These are phyloP conservation scores for Penicilliopsis zonata DNA, from an alignment of 495 filamentous ascomycete species.

Conservation along the genomic window DNA sequence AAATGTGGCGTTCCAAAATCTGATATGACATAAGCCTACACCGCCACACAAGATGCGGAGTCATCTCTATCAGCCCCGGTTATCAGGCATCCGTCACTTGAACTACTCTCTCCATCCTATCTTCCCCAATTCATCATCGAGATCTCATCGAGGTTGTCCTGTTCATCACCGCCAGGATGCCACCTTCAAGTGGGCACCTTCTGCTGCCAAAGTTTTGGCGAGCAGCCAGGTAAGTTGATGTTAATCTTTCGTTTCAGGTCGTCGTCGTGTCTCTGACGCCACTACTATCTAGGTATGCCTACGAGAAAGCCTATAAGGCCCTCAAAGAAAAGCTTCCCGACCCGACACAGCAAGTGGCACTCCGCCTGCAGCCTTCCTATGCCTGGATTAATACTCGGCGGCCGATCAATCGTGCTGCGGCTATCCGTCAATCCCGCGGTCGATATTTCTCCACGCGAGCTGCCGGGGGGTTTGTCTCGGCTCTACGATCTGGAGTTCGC, in stretches of 20 bases:
- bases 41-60: conserved; percentile 13
- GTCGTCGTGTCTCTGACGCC: conserved; percentile 8
- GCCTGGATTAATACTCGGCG: conserved; percentile 46
- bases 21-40: conserved; percentile 1
- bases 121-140: conserved; percentile 7
- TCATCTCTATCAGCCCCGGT: conserved; percentile 7
- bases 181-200: conserved; percentile 53
- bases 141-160: conserved; percentile 1
- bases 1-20: background rate
- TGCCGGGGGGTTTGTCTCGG: conserved; percentile 49
- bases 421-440: conserved; percentile 59
- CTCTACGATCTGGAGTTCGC: conserved; percentile 36
- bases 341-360: conserved; percentile 26
- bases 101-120: conserved; percentile 2
- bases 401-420: conserved; percentile 59
- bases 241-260: background rate
- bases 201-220: conserved; percentile 60
- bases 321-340: conserved; percentile 50
- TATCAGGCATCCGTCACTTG: conserved; percentile 16
- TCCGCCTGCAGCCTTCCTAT: conserved; percentile 39
- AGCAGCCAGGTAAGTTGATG: conserved; percentile 40
- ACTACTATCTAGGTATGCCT: conserved; percentile 39
- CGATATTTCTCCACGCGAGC: conserved; percentile 64
- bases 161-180: conserved; percentile 46
- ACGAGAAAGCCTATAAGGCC: conserved; percentile 49